Percentiles rank a stretch among this genome's conserved stretches.
These are phyloP conservation scores for Coemansia aciculifera DNA, from an alignment of 192 early-diverging fungal species.

Conservation along the genomic window DNA sequence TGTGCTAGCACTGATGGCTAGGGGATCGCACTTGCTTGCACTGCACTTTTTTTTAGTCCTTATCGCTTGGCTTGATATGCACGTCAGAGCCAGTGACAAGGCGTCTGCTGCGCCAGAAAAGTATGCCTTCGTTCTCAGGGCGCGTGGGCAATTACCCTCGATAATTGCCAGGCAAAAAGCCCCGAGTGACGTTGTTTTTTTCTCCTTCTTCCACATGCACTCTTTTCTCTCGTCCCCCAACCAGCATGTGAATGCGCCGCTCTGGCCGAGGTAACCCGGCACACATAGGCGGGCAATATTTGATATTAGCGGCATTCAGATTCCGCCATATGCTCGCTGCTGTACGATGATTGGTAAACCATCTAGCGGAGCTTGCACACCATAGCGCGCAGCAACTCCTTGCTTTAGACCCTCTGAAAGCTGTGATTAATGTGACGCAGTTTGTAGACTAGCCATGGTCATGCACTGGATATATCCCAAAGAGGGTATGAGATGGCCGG, in stretches of 20 bases:
- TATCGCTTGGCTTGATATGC: background rate
- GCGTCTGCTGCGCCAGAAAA: constrained; percentile 1
- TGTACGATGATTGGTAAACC: background rate
- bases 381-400: background rate
- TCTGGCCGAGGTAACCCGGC: background rate
- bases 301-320: background rate
- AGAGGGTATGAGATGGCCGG: background rate
- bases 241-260: background rate
- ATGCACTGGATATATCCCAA: background rate
- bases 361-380: background rate
- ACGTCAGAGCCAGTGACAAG: constrained; percentile 3
- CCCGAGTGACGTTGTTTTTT: background rate
- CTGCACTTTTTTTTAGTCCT: background rate
- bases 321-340: background rate
- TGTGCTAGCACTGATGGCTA: background rate
- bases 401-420: background rate
- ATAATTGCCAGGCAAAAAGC: background rate
- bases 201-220: background rate
- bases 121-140: background rate
- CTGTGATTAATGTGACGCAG: constrained; percentile 5
- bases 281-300: background rate
- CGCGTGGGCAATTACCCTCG: constrained; percentile 3
- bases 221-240: background rate
- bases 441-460: background rate
- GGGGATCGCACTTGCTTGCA: background rate